Evolutionary conservation across 805 yeast species (phyloP).

Genomic region (Scheffersomyces lignosus): DNA sequence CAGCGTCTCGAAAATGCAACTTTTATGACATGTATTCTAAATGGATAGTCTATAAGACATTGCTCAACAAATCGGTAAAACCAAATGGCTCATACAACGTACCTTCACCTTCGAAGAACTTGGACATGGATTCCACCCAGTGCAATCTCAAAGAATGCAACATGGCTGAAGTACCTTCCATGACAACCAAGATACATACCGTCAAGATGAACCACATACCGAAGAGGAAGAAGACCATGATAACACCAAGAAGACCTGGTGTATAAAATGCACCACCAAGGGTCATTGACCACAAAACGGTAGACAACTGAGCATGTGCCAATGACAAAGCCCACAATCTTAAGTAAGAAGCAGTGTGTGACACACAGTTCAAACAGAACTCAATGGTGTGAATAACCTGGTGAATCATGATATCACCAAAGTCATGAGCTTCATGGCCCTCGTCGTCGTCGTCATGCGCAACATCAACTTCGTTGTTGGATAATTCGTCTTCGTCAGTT

Average conservation of each 20-base stretch:
- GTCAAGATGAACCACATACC: slow-evolving; percentile 77
- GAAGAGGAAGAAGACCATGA: slow-evolving; percentile 60
- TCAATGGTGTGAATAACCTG: slow-evolving; percentile 82
- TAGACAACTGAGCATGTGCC: slow-evolving; percentile 77
- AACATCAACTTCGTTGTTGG: slow-evolving; percentile 8
- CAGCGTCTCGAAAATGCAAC: too few species aligned
- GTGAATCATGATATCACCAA: slow-evolving; percentile 74
- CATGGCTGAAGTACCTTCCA: slow-evolving; percentile 90
- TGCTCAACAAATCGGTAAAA: slow-evolving; percentile 32
- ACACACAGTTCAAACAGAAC: slow-evolving; percentile 75
- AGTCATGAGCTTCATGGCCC: slow-evolving; percentile 32
- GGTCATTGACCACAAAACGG: slow-evolving; percentile 78
- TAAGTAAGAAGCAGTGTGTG: slow-evolving; percentile 77
- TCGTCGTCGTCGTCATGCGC: slow-evolving; percentile 38
- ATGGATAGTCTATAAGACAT: too few species aligned
- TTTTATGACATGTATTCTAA: too few species aligned
- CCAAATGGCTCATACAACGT: slow-evolving; percentile 63
- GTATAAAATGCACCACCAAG: slow-evolving; percentile 59
- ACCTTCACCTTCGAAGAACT: slow-evolving; percentile 78
- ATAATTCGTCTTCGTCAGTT: slow-evolving; percentile 14
- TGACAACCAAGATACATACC: slow-evolving; percentile 64
- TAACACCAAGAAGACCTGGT: slow-evolving; percentile 53
- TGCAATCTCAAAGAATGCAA: slow-evolving; percentile 73
- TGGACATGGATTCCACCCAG: slow-evolving; percentile 84
- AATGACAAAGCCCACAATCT: slow-evolving; percentile 78